These are phyloP conservation scores for Malassezia sp. DNA, from an alignment of 1,284 basidiomycete species.

Conservation along the genomic window DNA sequence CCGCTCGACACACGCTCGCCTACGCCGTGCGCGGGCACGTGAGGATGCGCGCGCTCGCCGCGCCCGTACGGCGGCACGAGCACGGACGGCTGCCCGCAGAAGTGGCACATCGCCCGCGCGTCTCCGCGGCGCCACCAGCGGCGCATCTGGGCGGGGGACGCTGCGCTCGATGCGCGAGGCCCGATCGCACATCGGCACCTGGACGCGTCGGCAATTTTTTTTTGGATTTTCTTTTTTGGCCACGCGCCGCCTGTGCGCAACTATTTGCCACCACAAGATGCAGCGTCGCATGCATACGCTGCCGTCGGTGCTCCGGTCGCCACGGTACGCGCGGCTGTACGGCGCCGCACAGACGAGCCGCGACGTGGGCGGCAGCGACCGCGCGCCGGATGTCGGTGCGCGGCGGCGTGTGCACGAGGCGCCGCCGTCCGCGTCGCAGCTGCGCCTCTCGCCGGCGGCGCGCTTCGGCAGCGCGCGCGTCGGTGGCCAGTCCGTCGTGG, in stretches of 20 bases:
- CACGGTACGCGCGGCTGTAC: background rate
- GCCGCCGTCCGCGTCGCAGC: constrained; percentile 1
- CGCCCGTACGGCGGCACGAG: constrained; percentile 29
- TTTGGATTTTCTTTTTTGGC: too few relatives aligned
- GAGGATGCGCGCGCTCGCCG: background rate
- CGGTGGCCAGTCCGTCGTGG: background rate
- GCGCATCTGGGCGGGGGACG: background rate
- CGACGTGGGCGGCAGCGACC: background rate
- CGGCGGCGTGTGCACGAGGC: background rate
- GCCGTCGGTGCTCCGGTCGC: background rate
- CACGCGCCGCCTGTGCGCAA: too few relatives aligned
- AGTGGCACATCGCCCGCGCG: constrained; percentile 21
- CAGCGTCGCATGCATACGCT: background rate
- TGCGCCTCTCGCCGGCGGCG: constrained; percentile 16
- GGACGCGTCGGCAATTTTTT: too few relatives aligned
- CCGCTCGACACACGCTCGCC: constrained; percentile 23
- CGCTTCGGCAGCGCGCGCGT: constrained; percentile 15
- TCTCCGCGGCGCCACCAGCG: background rate
- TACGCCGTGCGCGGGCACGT: background rate
- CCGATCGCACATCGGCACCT: too few relatives aligned
- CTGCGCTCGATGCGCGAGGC: background rate
- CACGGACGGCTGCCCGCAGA: constrained; percentile 24
- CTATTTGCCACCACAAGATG: too few relatives aligned
- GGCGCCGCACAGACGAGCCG: constrained; percentile 7
- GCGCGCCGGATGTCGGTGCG: background rate